A percentile compares a stretch with the other conserved stretches of the same genome.
Evolutionary conservation across 257 asterid species (phyloP).

Genomic region (Lavandula angustifolia): DNA sequence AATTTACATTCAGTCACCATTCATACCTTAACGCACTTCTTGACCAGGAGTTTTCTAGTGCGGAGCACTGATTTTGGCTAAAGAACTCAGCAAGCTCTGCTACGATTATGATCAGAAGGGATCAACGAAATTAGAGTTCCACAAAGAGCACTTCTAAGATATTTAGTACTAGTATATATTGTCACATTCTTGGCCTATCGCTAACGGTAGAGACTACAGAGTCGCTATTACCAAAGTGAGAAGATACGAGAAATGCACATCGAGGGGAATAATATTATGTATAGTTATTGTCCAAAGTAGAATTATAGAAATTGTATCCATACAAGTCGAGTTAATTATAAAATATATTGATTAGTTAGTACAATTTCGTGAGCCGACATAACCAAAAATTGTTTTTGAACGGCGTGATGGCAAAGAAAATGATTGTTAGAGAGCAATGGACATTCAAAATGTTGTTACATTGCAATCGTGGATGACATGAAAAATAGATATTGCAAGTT

Average conservation of each 20-base stretch:
- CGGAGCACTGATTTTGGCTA: slow-evolving; percentile 83
- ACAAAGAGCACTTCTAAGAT: slow-evolving; percentile 80
- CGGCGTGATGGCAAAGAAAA: too few relatives aligned
- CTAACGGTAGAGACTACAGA: not conserved
- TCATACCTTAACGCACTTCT: slow-evolving; percentile 15
- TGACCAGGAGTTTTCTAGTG: slow-evolving; percentile 90
- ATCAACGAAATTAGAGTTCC: slow-evolving; percentile 88
- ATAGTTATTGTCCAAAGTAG: slow-evolving; percentile 36
- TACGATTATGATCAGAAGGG: slow-evolving; percentile 87
- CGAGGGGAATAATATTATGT: slow-evolving; percentile 36
- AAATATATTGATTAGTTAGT: slow-evolving; percentile 24
- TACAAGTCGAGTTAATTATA: slow-evolving; percentile 31
- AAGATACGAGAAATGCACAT: not conserved
- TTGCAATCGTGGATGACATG: too few relatives aligned
- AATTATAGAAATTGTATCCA: slow-evolving; percentile 31
- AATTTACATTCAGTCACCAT: not conserved
- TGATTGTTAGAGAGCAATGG: too few relatives aligned
- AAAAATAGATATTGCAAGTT: too few relatives aligned
- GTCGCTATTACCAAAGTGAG: slow-evolving; percentile 19
- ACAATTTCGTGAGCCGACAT: slow-evolving; percentile 33
- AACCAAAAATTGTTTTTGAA: slow-evolving; percentile 34
- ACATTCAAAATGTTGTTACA: too few relatives aligned
- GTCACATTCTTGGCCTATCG: slow-evolving; percentile 32
- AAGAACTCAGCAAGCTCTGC: slow-evolving; percentile 81
- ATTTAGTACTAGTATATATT: slow-evolving; percentile 19